Percentiles rank a stretch among this genome's conserved stretches.
phyloP scores from a whole-genome alignment of 2,329 filamentous ascomycete genomes.

The Pestalotiopsis sp. region DNA sequence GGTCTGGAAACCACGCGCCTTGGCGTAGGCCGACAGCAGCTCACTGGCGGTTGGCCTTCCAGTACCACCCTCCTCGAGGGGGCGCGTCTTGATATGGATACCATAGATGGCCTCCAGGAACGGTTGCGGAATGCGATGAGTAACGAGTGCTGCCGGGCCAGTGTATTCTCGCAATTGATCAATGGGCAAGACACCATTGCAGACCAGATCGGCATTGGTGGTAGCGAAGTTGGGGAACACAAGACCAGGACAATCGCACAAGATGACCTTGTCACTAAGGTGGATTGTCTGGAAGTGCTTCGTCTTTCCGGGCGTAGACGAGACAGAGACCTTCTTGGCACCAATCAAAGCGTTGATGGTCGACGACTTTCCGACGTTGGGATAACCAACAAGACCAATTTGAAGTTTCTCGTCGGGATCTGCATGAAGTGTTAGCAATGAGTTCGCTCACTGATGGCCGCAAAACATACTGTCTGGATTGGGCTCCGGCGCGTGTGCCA shows the following conservation, averaged over 20 bases:
- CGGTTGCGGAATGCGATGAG: slow-evolving; percentile 79
- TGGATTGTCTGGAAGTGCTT: slow-evolving; percentile 99
- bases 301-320: slow-evolving; percentile 95
- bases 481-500: slow-evolving; percentile 70
- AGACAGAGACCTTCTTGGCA: slow-evolving; percentile 97
- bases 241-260: slow-evolving; percentile 97
- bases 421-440: slow-evolving; percentile 22
- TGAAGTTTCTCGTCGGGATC: slow-evolving; percentile 69
- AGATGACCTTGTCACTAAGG: slow-evolving; percentile 82
- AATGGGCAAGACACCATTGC: slow-evolving; percentile 92
- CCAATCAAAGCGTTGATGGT: slow-evolving; percentile 99
- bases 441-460: background rate
- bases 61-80: slow-evolving; percentile 89
- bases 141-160: slow-evolving; percentile 81
- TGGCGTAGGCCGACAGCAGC: slow-evolving; percentile 82
- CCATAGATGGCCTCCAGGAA: slow-evolving; percentile 95
- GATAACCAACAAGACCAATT: slow-evolving; percentile 95
- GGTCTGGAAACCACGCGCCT: slow-evolving; percentile 87
- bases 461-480: slow-evolving; percentile 50
- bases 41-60: slow-evolving; percentile 85
- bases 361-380: slow-evolving; percentile 98
- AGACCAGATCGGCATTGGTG: slow-evolving; percentile 94
- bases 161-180: slow-evolving; percentile 94
- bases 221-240: slow-evolving; percentile 98
- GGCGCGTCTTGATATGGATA: slow-evolving; percentile 80